Conservation (phyloP, 2,329 filamentous ascomycete species). For the Arthrobotrys sinensis region DNA sequence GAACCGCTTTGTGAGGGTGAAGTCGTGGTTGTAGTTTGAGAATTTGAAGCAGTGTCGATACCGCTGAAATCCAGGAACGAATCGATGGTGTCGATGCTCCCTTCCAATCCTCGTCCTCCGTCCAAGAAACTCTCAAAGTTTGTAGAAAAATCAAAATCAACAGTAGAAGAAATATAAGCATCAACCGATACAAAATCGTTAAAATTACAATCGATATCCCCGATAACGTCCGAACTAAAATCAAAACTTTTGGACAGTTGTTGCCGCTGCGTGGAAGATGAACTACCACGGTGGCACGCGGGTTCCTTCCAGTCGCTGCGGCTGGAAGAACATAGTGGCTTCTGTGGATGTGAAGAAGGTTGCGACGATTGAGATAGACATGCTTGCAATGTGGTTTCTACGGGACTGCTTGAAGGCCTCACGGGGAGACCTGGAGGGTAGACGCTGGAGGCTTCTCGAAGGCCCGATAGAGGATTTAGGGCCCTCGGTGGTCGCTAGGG, state of each 20-base stretch:
- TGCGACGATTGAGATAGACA: conserved; percentile 37
- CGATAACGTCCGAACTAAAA: conserved; percentile 24
- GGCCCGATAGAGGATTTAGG: conserved; percentile 16
- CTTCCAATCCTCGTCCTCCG: conserved; percentile 13
- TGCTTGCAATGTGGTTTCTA: conserved; percentile 48
- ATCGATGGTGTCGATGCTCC: conserved; percentile 26
- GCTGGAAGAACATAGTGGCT: conserved; percentile 54
- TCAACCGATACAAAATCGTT: conserved; percentile 55
- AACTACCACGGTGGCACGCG: conserved; percentile 58
- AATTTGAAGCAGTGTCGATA: conserved; percentile 41
- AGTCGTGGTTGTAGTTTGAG: conserved; percentile 26
- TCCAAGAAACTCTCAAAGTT: conserved; percentile 16
- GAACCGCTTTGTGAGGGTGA: conserved; percentile 25
- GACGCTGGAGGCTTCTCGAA: conserved; percentile 33
- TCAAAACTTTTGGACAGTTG: conserved; percentile 30
- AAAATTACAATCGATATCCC: conserved; percentile 58
- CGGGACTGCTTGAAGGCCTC: conserved; percentile 46
- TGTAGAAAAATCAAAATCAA: conserved; percentile 37
- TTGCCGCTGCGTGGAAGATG: conserved; percentile 9
- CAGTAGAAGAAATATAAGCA: conserved; percentile 40
- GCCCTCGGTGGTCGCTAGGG: conserved; percentile 26
- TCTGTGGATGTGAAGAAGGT: conserved; percentile 15
- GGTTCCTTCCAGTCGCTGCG: conserved; percentile 46
- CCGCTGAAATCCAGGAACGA: conserved; percentile 38
- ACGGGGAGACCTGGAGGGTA: conserved; percentile 54